These are phyloP conservation scores for Hordeum marinum DNA, from an alignment of 176 grass and related monocot genomes.

Conservation along the genomic window DNA sequence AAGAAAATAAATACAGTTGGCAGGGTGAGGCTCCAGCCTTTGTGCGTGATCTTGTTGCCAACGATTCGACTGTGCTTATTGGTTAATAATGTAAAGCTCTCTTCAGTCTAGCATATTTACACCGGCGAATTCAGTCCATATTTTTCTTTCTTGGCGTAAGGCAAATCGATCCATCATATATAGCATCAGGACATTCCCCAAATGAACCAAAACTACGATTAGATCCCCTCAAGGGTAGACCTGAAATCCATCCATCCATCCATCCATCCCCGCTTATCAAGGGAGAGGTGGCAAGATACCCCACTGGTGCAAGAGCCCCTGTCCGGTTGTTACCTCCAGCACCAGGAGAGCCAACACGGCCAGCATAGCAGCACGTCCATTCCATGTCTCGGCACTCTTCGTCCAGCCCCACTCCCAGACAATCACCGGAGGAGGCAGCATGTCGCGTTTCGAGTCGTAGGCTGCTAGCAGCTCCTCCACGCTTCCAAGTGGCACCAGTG, in stretches of 20 bases:
- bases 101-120: constrained; percentile 1
- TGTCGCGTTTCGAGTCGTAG: constrained; percentile 75
- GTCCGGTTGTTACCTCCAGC: constrained; percentile 82
- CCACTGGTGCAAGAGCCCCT: constrained; percentile 98
- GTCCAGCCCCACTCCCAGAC: constrained; percentile 99
- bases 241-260: background rate
- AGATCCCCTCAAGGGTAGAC: background rate
- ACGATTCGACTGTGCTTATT: too few relatives aligned
- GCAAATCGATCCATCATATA: constrained; percentile 28
- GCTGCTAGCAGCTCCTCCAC: constrained; percentile 92
- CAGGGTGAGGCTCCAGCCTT: too few relatives aligned
- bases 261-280: constrained; percentile 2
- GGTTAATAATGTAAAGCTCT: background rate
- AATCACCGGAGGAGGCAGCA: constrained; percentile 76
- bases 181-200: constrained; percentile 15
- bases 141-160: background rate
- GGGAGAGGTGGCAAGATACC: constrained; percentile 58
- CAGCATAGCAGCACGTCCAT: constrained; percentile 90
- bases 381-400: constrained; percentile 94
- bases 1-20: too few relatives aligned
- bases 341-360: constrained; percentile 76
- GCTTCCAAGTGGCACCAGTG: constrained; percentile 90
- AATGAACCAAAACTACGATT: constrained; percentile 28
- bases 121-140: background rate
- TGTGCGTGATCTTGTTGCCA: too few relatives aligned